A percentile compares a stretch with the other conserved stretches of the same genome.
Conservation (phyloP, 768 basidiomycete genomes). For the Boletus reticuloceps region DNA sequence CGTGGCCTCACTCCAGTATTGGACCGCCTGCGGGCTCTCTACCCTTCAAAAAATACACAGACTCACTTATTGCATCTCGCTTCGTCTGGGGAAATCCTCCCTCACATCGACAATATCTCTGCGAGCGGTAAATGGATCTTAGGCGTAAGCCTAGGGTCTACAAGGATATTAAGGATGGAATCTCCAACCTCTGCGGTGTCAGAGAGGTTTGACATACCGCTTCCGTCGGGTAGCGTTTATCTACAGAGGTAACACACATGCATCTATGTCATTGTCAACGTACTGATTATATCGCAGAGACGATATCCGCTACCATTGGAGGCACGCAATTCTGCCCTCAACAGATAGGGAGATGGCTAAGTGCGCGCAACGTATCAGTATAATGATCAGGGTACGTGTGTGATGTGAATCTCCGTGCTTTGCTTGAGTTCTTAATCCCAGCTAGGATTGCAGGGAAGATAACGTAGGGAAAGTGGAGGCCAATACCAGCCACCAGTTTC, state of each 20-base stretch:
- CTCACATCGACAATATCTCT: conserved; percentile 75
- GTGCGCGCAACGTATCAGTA: conserved; percentile 70
- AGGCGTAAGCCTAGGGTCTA: conserved; percentile 75
- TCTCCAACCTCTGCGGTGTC: conserved; percentile 27
- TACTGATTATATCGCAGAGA: conserved; percentile 45
- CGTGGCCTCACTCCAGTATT: conserved; percentile 47
- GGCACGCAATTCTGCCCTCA: conserved; percentile 61
- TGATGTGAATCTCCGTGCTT: background rate
- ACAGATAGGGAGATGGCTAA: conserved; percentile 20
- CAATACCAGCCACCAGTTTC: background rate
- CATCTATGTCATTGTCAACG: background rate
- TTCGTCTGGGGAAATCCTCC: conserved; percentile 77
- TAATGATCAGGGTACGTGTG: conserved; percentile 75
- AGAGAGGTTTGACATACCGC: conserved; percentile 52
- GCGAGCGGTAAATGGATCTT: conserved; percentile 84
- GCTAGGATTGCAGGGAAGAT: conserved; percentile 19
- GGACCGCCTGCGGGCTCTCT: conserved; percentile 54
- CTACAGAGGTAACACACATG: conserved; percentile 59
- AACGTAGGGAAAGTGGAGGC: background rate
- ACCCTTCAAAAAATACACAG: conserved; percentile 52
- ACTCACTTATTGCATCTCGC: conserved; percentile 83
- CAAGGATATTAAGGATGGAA: conserved; percentile 63
- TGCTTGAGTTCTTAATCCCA: conserved; percentile 5
- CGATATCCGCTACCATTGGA: conserved; percentile 63
- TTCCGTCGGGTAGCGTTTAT: conserved; percentile 88